phyloP scores from a whole-genome alignment of 2,329 filamentous ascomycete species.

The Claviceps maximensis region DNA sequence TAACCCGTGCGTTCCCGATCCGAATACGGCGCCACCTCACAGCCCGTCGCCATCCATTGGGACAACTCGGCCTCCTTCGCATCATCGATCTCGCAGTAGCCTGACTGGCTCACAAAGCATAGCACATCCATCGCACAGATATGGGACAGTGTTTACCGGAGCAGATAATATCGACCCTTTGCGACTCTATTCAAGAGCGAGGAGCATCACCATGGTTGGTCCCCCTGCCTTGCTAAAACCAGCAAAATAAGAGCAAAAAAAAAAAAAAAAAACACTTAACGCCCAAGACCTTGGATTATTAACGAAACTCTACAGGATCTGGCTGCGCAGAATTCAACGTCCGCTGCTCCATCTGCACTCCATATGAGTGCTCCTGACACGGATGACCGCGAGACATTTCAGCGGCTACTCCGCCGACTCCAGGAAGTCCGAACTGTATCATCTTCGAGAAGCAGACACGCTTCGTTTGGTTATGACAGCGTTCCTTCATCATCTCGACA shows the following conservation, averaged over 20 bases:
- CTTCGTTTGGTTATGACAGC: conserved; percentile 13
- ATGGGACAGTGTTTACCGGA: conserved; percentile 24
- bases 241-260: no score
- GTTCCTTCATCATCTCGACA: conserved; percentile 23
- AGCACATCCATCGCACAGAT: conserved; percentile 17
- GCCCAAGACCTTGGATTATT: background rate
- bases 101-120: conserved; percentile 20
- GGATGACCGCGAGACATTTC: conserved; percentile 18
- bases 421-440: background rate
- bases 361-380: conserved; percentile 17
- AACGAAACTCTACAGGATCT: conserved; percentile 6
- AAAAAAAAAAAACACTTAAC: background rate
- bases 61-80: conserved; percentile 21
- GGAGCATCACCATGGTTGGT: conserved; percentile 42
- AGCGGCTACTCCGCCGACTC: conserved; percentile 18
- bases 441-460: conserved; percentile 17
- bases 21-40: conserved; percentile 43
- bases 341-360: conserved; percentile 14
- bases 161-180: conserved; percentile 22
- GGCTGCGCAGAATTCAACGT: conserved; percentile 9
- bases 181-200: conserved; percentile 19
- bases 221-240: no score
- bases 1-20: conserved; percentile 49
- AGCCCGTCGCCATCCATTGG: conserved; percentile 22
- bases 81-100: conserved; percentile 34